These are phyloP conservation scores for Trypanosoma theileri DNA, from an alignment of 208 protist species.

Conservation along the genomic window DNA sequence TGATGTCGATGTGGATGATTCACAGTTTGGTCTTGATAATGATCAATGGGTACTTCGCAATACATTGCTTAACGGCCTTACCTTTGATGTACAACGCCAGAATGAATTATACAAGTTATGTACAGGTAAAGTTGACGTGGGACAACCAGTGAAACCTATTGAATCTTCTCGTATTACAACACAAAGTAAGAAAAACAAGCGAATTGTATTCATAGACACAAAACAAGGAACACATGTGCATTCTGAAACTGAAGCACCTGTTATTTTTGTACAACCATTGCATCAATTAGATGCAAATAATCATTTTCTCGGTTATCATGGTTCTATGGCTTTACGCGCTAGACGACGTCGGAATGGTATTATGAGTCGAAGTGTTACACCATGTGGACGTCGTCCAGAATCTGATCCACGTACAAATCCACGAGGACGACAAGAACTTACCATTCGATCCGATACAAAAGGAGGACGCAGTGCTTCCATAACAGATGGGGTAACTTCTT, in stretches of 20 bases:
- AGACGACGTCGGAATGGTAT: slow-evolving; percentile 60
- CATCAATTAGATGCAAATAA: slow-evolving; percentile 44
- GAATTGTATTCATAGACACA: slow-evolving; percentile 79
- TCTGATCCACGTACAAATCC: slow-evolving; percentile 61
- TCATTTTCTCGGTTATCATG: slow-evolving; percentile 59
- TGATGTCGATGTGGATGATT: slow-evolving; percentile 76
- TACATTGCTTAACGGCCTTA: slow-evolving; percentile 84
- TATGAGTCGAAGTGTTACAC: slow-evolving; percentile 68
- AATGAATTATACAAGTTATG: slow-evolving; percentile 73
- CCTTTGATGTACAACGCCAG: slow-evolving; percentile 62
- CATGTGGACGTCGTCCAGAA: slow-evolving; percentile 53
- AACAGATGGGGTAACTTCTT: slow-evolving; percentile 28
- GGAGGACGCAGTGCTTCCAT: slow-evolving; percentile 19
- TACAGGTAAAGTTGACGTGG: slow-evolving; percentile 60
- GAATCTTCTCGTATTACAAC: slow-evolving; percentile 15
- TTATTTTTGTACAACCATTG: slow-evolving; percentile 37
- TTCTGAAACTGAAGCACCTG: slow-evolving; percentile 42
- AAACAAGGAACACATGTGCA: slow-evolving; percentile 60
- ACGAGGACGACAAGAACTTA: slow-evolving; percentile 58
- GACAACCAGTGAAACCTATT: slow-evolving; percentile 20
- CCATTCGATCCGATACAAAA: slow-evolving; percentile 27
- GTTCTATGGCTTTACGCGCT: slow-evolving; percentile 41
- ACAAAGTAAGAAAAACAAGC: slow-evolving; percentile 29
- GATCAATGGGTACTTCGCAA: slow-evolving; percentile 93
- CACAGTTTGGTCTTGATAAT: slow-evolving; percentile 83